Conservation (phyloP, 805 yeast species). For the Kazachstania psychrophila region DNA sequence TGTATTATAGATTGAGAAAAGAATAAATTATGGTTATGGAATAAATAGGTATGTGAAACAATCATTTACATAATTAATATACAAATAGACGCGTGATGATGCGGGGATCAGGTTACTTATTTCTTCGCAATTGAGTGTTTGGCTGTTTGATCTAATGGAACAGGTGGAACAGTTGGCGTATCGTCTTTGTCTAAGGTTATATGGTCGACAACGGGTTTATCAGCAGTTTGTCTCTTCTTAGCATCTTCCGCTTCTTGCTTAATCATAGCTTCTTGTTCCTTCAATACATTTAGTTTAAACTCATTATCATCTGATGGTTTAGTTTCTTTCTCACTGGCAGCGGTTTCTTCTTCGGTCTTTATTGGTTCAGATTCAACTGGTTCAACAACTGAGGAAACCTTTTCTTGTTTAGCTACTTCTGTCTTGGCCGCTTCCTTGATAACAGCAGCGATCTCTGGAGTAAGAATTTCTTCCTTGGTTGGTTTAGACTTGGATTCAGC, state of each 20-base stretch:
- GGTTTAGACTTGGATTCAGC: conserved; percentile 32
- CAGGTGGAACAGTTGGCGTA: conserved; percentile 15
- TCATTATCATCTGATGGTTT: conserved; percentile 35
- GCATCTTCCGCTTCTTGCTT: conserved; percentile 80
- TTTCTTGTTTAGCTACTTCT: too few species aligned
- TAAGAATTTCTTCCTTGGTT: background rate
- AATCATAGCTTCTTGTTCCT: conserved; percentile 75
- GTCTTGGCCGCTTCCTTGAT: background rate
- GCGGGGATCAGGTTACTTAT: too few species aligned
- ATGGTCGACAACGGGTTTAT: conserved; percentile 28
- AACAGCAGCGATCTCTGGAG: background rate
- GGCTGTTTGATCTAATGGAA: conserved; percentile 14
- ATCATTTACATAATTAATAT: too few species aligned
- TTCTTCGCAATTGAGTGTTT: conserved; percentile 14
- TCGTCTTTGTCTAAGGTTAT: conserved; percentile 34
- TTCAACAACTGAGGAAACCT: too few species aligned
- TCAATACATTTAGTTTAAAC: conserved; percentile 61
- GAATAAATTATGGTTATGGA: too few species aligned
- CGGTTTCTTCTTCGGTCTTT: background rate
- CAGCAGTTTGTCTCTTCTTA: conserved; percentile 24
- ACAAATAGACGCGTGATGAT: too few species aligned
- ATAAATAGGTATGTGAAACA: too few species aligned
- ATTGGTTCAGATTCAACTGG: background rate
- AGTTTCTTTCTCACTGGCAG: conserved; percentile 5
- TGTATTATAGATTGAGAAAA: too few species aligned